phyloP scores from a whole-genome alignment of 2,329 filamentous ascomycete genomes.

The Aureobasidium uvarum region DNA sequence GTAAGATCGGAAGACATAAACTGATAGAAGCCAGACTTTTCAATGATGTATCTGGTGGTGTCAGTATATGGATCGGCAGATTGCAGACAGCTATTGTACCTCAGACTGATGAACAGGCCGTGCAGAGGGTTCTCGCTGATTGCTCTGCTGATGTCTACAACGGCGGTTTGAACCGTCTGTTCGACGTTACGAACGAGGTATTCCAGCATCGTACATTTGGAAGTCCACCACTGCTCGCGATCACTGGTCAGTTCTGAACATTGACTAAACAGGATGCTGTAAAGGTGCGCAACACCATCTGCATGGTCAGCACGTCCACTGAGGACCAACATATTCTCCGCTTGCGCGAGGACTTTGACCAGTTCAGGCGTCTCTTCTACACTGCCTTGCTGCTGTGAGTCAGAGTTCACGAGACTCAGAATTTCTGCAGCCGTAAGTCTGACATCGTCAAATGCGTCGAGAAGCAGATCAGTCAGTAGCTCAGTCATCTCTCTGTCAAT shows the following conservation, averaged over 20 bases:
- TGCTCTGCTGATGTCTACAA: conserved; percentile 63
- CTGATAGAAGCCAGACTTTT: conserved; percentile 35
- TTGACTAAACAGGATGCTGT: conserved; percentile 62
- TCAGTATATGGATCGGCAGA: background rate
- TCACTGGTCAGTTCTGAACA: background rate
- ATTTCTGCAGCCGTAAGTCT: conserved; percentile 55
- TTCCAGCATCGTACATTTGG: conserved; percentile 54
- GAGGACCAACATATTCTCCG: conserved; percentile 58
- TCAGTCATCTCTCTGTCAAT: conserved; percentile 52
- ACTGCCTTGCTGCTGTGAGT: background rate
- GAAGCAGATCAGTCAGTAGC: conserved; percentile 71
- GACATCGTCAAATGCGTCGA: conserved; percentile 94
- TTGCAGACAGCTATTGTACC: conserved; percentile 29
- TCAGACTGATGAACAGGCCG: conserved; percentile 38
- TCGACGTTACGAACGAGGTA: conserved; percentile 62
- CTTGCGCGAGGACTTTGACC: conserved; percentile 32
- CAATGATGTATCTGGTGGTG: conserved; percentile 49
- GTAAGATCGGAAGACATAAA: conserved; percentile 7
- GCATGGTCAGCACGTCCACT: conserved; percentile 89
- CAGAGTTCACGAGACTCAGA: conserved; percentile 48
- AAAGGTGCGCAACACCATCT: conserved; percentile 79
- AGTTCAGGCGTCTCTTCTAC: background rate
- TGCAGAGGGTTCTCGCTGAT: conserved; percentile 50
- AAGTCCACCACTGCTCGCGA: conserved; percentile 37
- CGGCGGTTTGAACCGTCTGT: conserved; percentile 61